A percentile compares a stretch with the other conserved stretches of the same genome.
Conservation (phyloP, 441 rosid genomes). For the Aleurites moluccanus region DNA sequence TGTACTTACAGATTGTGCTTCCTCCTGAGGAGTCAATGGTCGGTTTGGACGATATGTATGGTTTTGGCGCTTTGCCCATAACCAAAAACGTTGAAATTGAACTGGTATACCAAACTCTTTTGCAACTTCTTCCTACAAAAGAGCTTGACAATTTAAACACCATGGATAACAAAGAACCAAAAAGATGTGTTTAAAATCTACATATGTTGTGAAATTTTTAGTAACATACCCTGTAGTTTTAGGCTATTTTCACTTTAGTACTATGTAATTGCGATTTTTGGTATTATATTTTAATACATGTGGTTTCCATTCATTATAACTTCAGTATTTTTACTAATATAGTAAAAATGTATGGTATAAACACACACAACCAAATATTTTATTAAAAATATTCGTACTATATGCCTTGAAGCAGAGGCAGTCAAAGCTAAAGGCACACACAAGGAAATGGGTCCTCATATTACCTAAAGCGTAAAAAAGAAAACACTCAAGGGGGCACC, state of each 20-base stretch:
- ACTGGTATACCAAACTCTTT: constrained; percentile 89
- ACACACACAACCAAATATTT: not conserved
- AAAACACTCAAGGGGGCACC: not conserved
- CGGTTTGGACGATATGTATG: constrained; percentile 98
- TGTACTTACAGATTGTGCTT: constrained; percentile 64
- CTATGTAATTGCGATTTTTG: not conserved
- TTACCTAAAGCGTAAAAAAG: not conserved
- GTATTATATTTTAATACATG: not conserved
- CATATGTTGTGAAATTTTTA: not conserved
- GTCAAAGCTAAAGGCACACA: not conserved
- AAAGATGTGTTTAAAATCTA: not conserved
- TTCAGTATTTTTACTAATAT: not conserved
- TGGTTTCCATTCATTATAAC: not conserved
- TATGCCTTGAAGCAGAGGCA: not conserved
- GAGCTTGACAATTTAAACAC: not conserved
- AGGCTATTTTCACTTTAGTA: not conserved
- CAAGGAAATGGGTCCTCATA: not conserved
- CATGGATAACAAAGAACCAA: not conserved
- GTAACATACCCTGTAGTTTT: not conserved
- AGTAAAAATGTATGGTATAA: not conserved
- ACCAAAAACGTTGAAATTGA: constrained; percentile 89
- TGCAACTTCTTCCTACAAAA: constrained; percentile 81
- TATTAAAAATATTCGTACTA: no score
- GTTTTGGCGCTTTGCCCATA: constrained; percentile 98
- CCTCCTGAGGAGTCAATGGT: constrained; percentile 81